Evolutionary conservation across 306 rosid genomes (phyloP).

Genomic region (Gastrolobium villosum): DNA sequence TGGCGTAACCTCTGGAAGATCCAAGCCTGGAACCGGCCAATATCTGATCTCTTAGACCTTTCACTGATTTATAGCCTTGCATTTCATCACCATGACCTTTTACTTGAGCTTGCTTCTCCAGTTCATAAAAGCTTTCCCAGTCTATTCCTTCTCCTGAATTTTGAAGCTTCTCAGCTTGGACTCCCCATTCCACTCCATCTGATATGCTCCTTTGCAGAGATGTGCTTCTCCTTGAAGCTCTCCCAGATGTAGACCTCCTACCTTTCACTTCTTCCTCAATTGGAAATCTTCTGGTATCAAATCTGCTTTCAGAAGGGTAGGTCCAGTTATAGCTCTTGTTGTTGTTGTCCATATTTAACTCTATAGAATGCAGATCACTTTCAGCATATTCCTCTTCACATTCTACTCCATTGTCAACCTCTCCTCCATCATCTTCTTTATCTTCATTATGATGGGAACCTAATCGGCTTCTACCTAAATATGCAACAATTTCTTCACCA

Average conservation of each 20-base stretch:
- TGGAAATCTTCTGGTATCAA: constrained; percentile 68
- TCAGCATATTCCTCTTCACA: constrained; percentile 84
- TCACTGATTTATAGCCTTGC: constrained; percentile 77
- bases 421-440: constrained; percentile 81
- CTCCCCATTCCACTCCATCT: constrained; percentile 85
- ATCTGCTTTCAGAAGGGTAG: constrained; percentile 63
- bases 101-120: constrained; percentile 73
- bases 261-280: constrained; percentile 68
- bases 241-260: constrained; percentile 79
- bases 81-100: constrained; percentile 67
- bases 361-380: constrained; percentile 94
- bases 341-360: constrained; percentile 89
- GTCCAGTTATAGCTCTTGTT: constrained; percentile 78
- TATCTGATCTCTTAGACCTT: constrained; percentile 81
- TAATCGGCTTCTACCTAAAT: constrained; percentile 64
- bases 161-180: constrained; percentile 71
- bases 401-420: constrained; percentile 79
- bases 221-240: constrained; percentile 75
- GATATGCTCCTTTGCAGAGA: constrained; percentile 93
- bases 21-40: constrained; percentile 72
- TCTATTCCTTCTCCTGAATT: constrained; percentile 72
- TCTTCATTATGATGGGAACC: constrained; percentile 62
- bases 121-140: constrained; percentile 82
- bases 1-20: constrained; percentile 67
- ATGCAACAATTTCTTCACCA: constrained; percentile 75